Conservation (phyloP, 495 filamentous ascomycete genomes). For the Xylaria scruposa region DNA sequence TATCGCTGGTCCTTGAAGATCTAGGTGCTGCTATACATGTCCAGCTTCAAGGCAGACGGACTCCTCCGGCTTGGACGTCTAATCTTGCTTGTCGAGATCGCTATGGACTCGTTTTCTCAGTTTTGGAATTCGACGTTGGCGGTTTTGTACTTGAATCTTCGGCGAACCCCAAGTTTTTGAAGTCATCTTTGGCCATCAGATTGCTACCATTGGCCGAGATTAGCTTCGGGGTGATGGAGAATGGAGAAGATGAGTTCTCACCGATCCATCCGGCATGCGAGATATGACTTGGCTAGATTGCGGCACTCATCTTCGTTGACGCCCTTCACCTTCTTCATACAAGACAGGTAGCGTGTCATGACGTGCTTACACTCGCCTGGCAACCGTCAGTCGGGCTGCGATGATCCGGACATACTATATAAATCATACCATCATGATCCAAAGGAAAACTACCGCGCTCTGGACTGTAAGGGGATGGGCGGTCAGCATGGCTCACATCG, state of each 20-base stretch:
- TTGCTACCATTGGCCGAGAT: slow-evolving; percentile 62
- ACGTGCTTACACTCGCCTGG: slow-evolving; percentile 91
- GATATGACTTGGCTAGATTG: slow-evolving; percentile 82
- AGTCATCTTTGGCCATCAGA: slow-evolving; percentile 92
- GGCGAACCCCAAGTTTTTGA: slow-evolving; percentile 87
- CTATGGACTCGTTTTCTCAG: slow-evolving; percentile 9
- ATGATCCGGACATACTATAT: not conserved
- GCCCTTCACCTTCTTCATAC: slow-evolving; percentile 80
- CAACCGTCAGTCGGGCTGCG: not conserved
- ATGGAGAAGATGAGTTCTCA: slow-evolving; percentile 50
- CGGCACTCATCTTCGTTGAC: slow-evolving; percentile 88
- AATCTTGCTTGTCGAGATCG: not conserved
- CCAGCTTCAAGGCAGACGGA: slow-evolving; percentile 2
- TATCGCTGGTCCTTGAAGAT: not conserved
- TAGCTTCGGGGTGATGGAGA: slow-evolving; percentile 1
- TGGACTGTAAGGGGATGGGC: slow-evolving; percentile 54
- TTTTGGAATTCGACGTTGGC: slow-evolving; percentile 32
- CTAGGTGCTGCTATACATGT: slow-evolving; percentile 10
- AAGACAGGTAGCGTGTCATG: slow-evolving; percentile 82
- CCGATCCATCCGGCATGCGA: slow-evolving; percentile 94
- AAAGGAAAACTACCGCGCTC: slow-evolving; percentile 96
- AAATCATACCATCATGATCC: slow-evolving; percentile 81
- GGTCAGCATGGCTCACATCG: slow-evolving; percentile 16
- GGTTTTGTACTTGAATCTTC: slow-evolving; percentile 52
- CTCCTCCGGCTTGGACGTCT: not conserved